Conservation (phyloP, 73 alveolate genomes). For the Blepharisma stoltei region DNA sequence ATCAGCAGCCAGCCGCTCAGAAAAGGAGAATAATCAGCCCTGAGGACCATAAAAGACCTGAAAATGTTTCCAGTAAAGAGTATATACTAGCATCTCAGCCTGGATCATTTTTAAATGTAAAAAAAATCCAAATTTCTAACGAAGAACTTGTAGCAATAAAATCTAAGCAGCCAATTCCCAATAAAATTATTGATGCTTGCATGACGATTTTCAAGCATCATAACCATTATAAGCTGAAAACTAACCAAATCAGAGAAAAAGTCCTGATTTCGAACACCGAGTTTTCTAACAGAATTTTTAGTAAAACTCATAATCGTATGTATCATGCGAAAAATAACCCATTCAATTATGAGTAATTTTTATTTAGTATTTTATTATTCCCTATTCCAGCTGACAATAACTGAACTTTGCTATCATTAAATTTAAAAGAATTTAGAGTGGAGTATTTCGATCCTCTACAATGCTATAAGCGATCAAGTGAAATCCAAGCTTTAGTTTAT, state of each 20-base stretch:
- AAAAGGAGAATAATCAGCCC: too few relatives aligned
- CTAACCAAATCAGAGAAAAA: conserved; percentile 1
- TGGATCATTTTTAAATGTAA: too few relatives aligned
- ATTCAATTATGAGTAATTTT: conserved; percentile 3
- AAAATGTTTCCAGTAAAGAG: too few relatives aligned
- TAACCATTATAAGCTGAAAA: conserved; percentile 5
- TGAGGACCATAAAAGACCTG: too few relatives aligned
- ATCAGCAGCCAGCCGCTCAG: too few relatives aligned
- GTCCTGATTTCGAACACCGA: conserved; percentile 9
- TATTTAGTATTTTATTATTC: not conserved
- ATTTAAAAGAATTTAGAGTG: conserved; percentile 2
- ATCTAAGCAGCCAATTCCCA: not conserved
- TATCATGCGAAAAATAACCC: conserved; percentile 2
- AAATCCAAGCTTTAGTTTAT: not conserved
- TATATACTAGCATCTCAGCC: too few relatives aligned
- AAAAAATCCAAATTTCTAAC: too few relatives aligned
- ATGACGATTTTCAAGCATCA: conserved; percentile 2
- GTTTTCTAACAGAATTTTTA: conserved; percentile 12
- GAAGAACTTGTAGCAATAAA: too few relatives aligned
- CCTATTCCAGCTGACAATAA: not conserved
- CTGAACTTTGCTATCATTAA: conserved; percentile 9
- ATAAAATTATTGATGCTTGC: conserved; percentile 5
- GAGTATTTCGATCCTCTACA: conserved; percentile 2
- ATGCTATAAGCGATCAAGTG: not conserved
- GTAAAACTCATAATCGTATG: not conserved